Percentiles rank a stretch among this genome's conserved stretches.
Conservation (phyloP, 2,329 filamentous ascomycete species). For the Fusarium duplospermum region DNA sequence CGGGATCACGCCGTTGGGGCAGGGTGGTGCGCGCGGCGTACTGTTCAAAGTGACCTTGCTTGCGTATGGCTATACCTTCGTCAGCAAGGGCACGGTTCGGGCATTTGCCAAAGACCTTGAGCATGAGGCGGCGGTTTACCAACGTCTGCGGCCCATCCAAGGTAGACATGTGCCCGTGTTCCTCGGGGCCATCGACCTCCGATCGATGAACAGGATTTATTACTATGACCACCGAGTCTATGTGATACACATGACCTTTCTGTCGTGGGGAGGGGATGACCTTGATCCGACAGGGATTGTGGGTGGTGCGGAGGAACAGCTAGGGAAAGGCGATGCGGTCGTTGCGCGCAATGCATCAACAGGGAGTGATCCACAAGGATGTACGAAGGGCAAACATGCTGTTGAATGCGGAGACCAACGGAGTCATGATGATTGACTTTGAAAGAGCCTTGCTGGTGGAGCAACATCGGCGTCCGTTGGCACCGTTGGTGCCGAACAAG, state of each 20-base stretch:
- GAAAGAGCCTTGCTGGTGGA: not conserved
- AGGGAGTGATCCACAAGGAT: constrained; percentile 45
- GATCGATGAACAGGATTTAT: constrained; percentile 46
- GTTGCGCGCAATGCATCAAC: constrained; percentile 38
- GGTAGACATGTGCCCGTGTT: constrained; percentile 52
- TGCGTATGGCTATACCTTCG: no score
- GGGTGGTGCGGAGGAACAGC: not conserved
- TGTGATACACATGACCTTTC: no score
- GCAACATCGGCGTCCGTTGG: not conserved
- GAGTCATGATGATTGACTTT: constrained; percentile 32
- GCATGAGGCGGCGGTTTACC: constrained; percentile 38
- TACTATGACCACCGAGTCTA: constrained; percentile 49
- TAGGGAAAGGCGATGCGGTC: constrained; percentile 25
- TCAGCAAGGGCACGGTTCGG: no score
- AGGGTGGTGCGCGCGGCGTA: no score
- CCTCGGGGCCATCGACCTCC: constrained; percentile 48
- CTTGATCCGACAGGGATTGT: not conserved
- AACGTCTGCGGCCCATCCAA: constrained; percentile 47
- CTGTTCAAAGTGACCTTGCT: no score
- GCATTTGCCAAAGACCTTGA: no score
- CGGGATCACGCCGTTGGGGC: no score
- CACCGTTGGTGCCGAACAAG: not conserved
- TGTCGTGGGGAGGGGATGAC: no score
- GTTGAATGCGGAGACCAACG: constrained; percentile 34
- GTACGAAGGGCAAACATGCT: constrained; percentile 43